Percentiles rank a stretch among this genome's conserved stretches.
These are phyloP conservation scores for Microascus cirrosus DNA, from an alignment of 2,329 filamentous ascomycete species.

Conservation along the genomic window DNA sequence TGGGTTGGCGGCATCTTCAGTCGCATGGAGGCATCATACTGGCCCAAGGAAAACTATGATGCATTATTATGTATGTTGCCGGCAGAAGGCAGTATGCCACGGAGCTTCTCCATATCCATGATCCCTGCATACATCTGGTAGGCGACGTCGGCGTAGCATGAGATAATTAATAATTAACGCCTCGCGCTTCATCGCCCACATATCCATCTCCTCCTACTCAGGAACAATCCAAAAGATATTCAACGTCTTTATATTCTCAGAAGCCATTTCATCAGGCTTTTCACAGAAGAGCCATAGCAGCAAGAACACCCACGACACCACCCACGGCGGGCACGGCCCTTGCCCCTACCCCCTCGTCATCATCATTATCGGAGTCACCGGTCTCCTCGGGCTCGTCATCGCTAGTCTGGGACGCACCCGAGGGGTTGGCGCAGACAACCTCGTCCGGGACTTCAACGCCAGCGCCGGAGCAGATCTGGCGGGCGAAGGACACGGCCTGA, in stretches of 20 bases:
- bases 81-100: neutral
- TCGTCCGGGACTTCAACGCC: conserved; percentile 22
- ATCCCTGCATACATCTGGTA: neutral
- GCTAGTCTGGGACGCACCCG: neutral
- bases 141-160: too few species aligned
- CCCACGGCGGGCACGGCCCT: neutral
- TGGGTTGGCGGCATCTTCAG: neutral
- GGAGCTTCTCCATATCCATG: neutral
- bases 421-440: conserved; percentile 22
- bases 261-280: neutral
- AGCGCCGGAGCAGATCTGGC: conserved; percentile 23
- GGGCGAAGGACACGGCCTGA: conserved; percentile 23
- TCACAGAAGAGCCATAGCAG: conserved; percentile 3
- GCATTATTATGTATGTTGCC: neutral
- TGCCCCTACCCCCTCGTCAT: neutral
- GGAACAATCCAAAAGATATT: neutral
- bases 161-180: neutral
- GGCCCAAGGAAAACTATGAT: neutral
- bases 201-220: neutral
- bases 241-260: neutral
- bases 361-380: neutral
- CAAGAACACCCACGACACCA: conserved; percentile 5
- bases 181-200: neutral
- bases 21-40: neutral
- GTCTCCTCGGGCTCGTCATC: neutral